Evolutionary conservation across 2,329 filamentous ascomycete genomes (phyloP).

Genomic region (Microdochium nivale): DNA sequence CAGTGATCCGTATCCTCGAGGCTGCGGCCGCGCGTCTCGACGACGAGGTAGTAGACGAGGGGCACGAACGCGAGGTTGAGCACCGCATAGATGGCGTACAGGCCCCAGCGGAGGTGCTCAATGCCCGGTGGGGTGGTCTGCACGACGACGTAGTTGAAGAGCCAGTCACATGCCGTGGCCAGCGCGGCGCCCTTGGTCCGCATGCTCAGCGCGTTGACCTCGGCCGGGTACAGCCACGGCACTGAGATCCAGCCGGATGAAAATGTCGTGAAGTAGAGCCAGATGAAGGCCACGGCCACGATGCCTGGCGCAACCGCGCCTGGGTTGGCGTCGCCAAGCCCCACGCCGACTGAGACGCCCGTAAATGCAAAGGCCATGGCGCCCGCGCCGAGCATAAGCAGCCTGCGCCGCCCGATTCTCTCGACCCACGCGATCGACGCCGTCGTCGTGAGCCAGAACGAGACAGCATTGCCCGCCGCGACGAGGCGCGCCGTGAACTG

Average conservation of each 20-base stretch:
- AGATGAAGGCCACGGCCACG: slow-evolving; percentile 2
- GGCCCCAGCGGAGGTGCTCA: slow-evolving; percentile 36
- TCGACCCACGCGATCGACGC: slow-evolving; percentile 1
- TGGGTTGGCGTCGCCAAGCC: background rate
- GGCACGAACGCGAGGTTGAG: slow-evolving; percentile 25
- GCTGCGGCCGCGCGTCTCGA: slow-evolving; percentile 2
- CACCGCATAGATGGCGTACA: slow-evolving; percentile 41
- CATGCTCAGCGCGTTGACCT: slow-evolving; percentile 25
- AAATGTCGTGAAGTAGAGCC: slow-evolving; percentile 2
- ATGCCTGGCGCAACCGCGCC: background rate
- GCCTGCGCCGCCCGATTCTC: slow-evolving; percentile 1
- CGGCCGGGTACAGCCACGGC: slow-evolving; percentile 18
- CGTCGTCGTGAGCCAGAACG: slow-evolving; percentile 2
- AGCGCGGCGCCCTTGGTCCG: slow-evolving; percentile 22
- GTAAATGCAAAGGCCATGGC: slow-evolving; percentile 1
- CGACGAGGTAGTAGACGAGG: slow-evolving; percentile 3
- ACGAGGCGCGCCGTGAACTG: slow-evolving; percentile 2
- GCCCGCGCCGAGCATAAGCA: slow-evolving; percentile 1
- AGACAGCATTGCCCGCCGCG: slow-evolving; percentile 1
- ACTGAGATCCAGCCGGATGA: slow-evolving; percentile 5
- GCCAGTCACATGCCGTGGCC: slow-evolving; percentile 24
- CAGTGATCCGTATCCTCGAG: slow-evolving; percentile 3
- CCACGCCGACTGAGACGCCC: background rate
- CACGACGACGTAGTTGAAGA: slow-evolving; percentile 23
- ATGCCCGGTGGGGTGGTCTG: slow-evolving; percentile 23